Percentiles rank a stretch among this genome's conserved stretches.
These are phyloP conservation scores for Coelastrella sp. DNA, from an alignment of 139 green algal genomes.

Conservation along the genomic window DNA sequence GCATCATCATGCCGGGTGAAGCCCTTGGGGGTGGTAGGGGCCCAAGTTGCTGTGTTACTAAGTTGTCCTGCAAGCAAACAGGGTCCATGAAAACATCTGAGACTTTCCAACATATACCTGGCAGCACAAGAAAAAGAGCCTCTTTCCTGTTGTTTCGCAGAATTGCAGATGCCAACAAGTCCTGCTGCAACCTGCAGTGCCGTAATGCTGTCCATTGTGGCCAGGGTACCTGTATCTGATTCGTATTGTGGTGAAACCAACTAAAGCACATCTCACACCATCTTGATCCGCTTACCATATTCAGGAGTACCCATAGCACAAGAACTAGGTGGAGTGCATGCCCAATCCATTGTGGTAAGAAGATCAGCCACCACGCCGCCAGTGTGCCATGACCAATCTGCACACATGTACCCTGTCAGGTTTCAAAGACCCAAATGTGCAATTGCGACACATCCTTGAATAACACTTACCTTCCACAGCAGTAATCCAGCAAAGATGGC, in stretches of 20 bases:
- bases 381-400: not conserved
- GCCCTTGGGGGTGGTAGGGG: conserved; percentile 40
- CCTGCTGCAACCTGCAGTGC: too few species aligned
- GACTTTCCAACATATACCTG: too few species aligned
- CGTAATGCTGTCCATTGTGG: too few species aligned
- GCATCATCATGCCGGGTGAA: conserved; percentile 43
- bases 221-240: too few species aligned
- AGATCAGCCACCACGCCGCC: conserved; percentile 32
- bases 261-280: not conserved
- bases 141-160: too few species aligned
- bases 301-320: conserved; percentile 6
- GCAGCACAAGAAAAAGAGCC: too few species aligned
- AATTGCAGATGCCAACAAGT: not conserved
- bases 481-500: conserved; percentile 27
- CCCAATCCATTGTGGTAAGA: conserved; percentile 32
- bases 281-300: not conserved
- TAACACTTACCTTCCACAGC: conserved; percentile 29
- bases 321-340: conserved; percentile 23
- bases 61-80: conserved; percentile 34
- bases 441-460: too few species aligned
- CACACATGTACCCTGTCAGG: not conserved
- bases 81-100: too few species aligned
- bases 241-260: too few species aligned
- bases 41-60: conserved; percentile 49
- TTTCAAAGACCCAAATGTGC: not conserved